Evolutionary conservation across 176 grass and related monocot species (phyloP), one percentile per base, ranked within the genome.

Genomic region (Musa schizocarpa): DNA sequence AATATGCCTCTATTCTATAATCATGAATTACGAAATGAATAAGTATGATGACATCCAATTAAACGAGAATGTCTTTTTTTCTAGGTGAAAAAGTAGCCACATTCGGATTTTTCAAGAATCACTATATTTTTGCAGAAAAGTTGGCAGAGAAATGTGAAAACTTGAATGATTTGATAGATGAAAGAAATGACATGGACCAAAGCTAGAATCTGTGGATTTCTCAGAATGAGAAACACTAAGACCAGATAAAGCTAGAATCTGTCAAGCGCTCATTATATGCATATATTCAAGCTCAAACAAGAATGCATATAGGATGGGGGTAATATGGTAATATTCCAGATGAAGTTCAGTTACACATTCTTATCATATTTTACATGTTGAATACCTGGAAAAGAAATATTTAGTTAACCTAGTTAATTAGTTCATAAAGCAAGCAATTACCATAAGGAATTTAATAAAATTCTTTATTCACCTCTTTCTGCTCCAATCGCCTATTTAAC

Each of bases 401-500:
- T n/a, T 11, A 71, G 50, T 52, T 20, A 50, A 21, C 20, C 10
- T 51, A 51, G 7, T 52, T 71, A 20, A 6, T 53, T 53, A 23
- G 20, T 53, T 9, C 11, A 51, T 20, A 53, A 50, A 72, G 12
- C 17, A 53, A 53, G 50, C 72, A 56, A 54, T 21, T 54, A 72
- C 57, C 19, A 29, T 56, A 10, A 56, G 19, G 11, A 43, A 25
- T 27, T 57, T 12, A 71, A 0, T 57, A 48, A 70, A 74, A 13
- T 25, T 16, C 2, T 50, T 65, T 19, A 20, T 50, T 75, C 84
- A 99, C 91, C 96, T 99, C 96, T 72, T 99, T 99, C 86, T 95
- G 83, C 52, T 99, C 96, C 16, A 99, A 80, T 75, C 80, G 86
- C 70, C 89, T 90, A 73, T 99, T 99, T 83, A 99, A 82, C 81